Percentiles rank a stretch among this genome's conserved stretches.
Evolutionary conservation across 179 eudicot genomes (phyloP).

Genomic region (Beta corolliflora): DNA sequence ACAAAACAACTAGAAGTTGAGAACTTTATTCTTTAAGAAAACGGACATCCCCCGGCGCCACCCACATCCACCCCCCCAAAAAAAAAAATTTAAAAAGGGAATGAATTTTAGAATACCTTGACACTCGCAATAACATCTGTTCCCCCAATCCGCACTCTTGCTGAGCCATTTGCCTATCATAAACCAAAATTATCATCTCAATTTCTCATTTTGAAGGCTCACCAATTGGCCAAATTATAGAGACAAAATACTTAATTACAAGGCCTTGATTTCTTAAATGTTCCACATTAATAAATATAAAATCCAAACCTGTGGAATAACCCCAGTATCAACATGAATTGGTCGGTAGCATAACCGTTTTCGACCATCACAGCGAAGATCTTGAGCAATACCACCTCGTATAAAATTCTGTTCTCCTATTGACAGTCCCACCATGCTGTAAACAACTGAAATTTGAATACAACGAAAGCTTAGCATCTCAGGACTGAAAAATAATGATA

Average conservation of each 20-base stretch:
- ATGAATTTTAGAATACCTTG: slow-evolving; percentile 47
- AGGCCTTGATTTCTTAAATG: background rate
- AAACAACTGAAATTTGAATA: background rate
- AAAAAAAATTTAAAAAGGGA: too few relatives aligned
- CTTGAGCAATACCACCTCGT: slow-evolving; percentile 88
- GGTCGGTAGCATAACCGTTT: slow-evolving; percentile 68
- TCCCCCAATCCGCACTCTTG: slow-evolving; percentile 78
- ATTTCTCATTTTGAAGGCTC: background rate
- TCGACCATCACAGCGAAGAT: slow-evolving; percentile 91
- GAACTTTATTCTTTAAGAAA: background rate
- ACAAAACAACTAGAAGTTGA: background rate
- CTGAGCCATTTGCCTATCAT: slow-evolving; percentile 84
- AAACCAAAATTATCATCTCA: background rate
- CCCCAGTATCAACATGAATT: slow-evolving; percentile 64
- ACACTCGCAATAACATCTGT: slow-evolving; percentile 93
- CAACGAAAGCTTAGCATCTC: background rate
- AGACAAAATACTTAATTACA: background rate
- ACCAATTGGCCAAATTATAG: background rate
- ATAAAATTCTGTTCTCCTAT: slow-evolving; percentile 77
- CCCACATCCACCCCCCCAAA: too few relatives aligned
- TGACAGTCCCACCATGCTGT: slow-evolving; percentile 78
- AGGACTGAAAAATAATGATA: too few relatives aligned
- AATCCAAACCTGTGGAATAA: slow-evolving; percentile 69
- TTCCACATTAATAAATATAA: too few relatives aligned
- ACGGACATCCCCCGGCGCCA: background rate